phyloP scores from a whole-genome alignment of 2,329 filamentous ascomycete genomes.

The Cercospora berteroae region DNA sequence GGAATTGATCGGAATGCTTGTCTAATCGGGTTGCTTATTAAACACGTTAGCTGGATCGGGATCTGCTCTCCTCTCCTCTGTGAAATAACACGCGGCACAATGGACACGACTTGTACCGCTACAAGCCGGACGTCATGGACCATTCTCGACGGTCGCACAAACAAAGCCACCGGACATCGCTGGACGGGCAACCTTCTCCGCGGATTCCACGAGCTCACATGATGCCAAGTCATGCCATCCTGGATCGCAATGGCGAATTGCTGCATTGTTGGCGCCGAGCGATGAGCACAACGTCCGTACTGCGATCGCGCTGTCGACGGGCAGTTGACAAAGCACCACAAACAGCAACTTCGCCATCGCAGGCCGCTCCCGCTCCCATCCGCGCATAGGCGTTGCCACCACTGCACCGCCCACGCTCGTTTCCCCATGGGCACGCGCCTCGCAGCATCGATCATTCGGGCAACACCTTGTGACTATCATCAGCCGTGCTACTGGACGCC shows the following conservation, averaged over 20 bases:
- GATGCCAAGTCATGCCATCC: neutral
- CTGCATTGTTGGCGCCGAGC: neutral
- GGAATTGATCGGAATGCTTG: too few relatives aligned
- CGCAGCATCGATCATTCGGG: neutral
- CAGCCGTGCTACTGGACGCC: neutral
- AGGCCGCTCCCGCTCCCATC: neutral
- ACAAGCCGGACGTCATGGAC: neutral
- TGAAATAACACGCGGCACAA: neutral
- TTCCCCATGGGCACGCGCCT: neutral
- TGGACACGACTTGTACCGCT: neutral
- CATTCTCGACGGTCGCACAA: neutral
- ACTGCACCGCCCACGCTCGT: neutral
- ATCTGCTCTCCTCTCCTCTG: neutral
- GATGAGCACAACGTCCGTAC: neutral
- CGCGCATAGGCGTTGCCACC: neutral
- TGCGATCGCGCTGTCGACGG: neutral
- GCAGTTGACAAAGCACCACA: neutral
- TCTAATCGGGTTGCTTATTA: too few relatives aligned
- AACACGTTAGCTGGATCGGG: neutral
- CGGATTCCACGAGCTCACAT: constrained; percentile 10
- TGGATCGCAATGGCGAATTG: neutral
- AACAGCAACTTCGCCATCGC: neutral
- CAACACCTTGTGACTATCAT: neutral
- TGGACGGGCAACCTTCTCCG: constrained; percentile 1
- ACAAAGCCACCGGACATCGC: neutral